phyloP scores from a whole-genome alignment of 495 filamentous ascomycete species.

The Trichoderma reesei region DNA sequence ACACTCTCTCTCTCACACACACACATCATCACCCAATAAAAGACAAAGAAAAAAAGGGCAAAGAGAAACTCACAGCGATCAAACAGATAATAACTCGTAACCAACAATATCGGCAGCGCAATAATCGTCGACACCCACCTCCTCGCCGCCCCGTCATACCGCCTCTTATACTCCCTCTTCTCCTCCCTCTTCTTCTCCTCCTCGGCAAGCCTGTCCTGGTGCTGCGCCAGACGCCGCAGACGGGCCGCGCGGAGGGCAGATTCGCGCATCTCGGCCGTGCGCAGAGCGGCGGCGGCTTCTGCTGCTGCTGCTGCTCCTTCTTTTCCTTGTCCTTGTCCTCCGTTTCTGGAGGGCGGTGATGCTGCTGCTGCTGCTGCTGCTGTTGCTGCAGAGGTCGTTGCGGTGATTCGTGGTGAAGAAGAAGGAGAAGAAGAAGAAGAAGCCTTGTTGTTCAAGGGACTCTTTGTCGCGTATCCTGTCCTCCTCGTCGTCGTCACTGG shows the following conservation, averaged over 20 bases:
- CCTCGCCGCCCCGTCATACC: conserved; percentile 29
- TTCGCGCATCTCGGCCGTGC: conserved; percentile 3
- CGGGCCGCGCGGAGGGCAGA: background rate
- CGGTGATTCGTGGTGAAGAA: background rate
- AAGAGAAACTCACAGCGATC: conserved; percentile 25
- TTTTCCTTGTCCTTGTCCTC: too few relatives aligned
- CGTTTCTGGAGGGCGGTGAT: too few relatives aligned
- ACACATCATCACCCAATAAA: too few relatives aligned
- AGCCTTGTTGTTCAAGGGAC: background rate
- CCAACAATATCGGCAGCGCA: conserved; percentile 33
- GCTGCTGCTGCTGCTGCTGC: background rate
- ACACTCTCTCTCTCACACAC: too few relatives aligned
- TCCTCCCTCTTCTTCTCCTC: conserved; percentile 19
- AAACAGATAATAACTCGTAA: conserved; percentile 36
- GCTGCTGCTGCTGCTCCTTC: background rate
- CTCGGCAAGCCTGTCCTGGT: background rate
- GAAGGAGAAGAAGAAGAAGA: background rate
- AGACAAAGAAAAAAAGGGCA: background rate
- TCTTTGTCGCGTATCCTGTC: background rate
- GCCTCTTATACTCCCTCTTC: conserved; percentile 21
- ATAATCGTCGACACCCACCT: conserved; percentile 32
- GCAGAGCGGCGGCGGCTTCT: background rate
- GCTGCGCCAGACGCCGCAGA: background rate
- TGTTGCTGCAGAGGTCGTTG: background rate
- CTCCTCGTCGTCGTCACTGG: background rate